These are phyloP conservation scores for Solanum hybrid DNA, from an alignment of 305 asterid species.

Conservation along the genomic window DNA sequence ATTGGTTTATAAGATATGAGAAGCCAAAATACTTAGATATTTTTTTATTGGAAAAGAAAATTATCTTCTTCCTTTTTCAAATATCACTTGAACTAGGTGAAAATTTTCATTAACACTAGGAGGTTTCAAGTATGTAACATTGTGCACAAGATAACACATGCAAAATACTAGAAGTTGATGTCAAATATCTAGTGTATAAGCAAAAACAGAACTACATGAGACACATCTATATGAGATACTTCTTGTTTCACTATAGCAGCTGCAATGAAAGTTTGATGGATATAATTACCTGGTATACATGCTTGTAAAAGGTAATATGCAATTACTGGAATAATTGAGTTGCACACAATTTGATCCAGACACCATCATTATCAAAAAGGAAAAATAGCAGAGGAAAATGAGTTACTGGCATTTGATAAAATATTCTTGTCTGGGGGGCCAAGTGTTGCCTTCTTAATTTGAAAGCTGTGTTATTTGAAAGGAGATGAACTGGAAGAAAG, in stretches of 20 bases:
- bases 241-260: not conserved
- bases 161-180: not conserved
- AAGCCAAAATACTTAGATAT: not conserved
- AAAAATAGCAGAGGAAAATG: not conserved
- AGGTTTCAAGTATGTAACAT: not conserved
- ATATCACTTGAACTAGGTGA: not conserved
- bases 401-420: not conserved
- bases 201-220: not conserved
- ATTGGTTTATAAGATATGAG: not conserved
- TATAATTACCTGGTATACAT: not conserved
- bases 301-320: not conserved
- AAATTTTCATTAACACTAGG: not conserved
- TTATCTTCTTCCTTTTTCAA: not conserved
- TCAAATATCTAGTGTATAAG: not conserved
- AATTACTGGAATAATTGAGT: not conserved
- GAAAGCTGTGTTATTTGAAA: not conserved
- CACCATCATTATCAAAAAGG: not conserved
- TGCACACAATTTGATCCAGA: not conserved
- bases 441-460: not conserved
- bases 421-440: not conserved
- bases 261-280: not conserved
- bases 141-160: not conserved
- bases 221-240: not conserved
- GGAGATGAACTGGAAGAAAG: not conserved
- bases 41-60: not conserved